A percentile compares a stretch with the other conserved stretches of the same genome.
Evolutionary conservation across 768 basidiomycete species (phyloP).

Genomic region (Russula sp.): DNA sequence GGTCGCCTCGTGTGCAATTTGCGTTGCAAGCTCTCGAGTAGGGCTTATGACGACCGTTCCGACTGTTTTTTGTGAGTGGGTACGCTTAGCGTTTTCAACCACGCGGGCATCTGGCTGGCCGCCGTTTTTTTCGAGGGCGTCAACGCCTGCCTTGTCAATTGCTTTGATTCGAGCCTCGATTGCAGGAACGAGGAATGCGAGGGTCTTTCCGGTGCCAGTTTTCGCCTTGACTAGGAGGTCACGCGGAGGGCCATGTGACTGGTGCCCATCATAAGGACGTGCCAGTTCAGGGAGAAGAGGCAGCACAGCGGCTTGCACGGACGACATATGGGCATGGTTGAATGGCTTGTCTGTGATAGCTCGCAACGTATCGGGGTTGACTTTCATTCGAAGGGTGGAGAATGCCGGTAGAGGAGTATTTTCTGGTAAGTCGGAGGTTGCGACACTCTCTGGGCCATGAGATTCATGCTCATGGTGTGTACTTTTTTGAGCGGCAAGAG

Average conservation of each 20-base stretch:
- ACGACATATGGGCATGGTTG: conserved; percentile 66
- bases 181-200: conserved; percentile 85
- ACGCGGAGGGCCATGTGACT: conserved; percentile 37
- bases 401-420: conserved; percentile 32
- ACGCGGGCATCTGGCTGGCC: conserved; percentile 37
- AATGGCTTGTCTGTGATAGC: conserved; percentile 66
- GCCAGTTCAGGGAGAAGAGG: conserved; percentile 70
- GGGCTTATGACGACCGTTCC: conserved; percentile 84
- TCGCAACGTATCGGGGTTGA: conserved; percentile 43
- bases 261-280: conserved; percentile 45
- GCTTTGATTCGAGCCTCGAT: conserved; percentile 69
- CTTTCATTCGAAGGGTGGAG: conserved; percentile 35
- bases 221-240: conserved; percentile 86
- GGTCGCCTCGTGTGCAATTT: conserved; percentile 81
- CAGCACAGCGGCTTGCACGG: conserved; percentile 79
- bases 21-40: conserved; percentile 85
- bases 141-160: conserved; percentile 46
- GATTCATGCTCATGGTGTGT: not conserved
- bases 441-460: conserved; percentile 4
- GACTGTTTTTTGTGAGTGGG: conserved; percentile 48
- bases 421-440: conserved; percentile 4
- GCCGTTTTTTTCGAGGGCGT: conserved; percentile 46
- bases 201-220: conserved; percentile 87
- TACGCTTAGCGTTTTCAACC: conserved; percentile 36
- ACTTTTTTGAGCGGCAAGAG: conserved; percentile 19